Percentiles rank a stretch among this genome's conserved stretches.
Conservation (phyloP, 352 stramenopile species). For the Phytopythium helicoides region DNA sequence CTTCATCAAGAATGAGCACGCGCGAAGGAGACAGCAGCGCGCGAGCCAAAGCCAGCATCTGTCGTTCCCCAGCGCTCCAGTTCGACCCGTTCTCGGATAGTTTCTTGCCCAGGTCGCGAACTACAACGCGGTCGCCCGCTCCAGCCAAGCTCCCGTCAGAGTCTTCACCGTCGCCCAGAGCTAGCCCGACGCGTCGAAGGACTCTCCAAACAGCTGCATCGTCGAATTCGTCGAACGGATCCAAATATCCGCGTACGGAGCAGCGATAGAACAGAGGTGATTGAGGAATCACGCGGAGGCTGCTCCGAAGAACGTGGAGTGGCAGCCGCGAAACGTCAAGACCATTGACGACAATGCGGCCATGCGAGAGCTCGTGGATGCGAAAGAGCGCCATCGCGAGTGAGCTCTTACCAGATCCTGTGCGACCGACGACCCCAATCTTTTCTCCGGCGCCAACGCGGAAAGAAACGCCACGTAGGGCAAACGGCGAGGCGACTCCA, state of each 20-base stretch:
- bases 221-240: slow-evolving; percentile 63
- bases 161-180: slow-evolving; percentile 86
- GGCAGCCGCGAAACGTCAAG: slow-evolving; percentile 69
- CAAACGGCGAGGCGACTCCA: slow-evolving; percentile 34
- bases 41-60: slow-evolving; percentile 74
- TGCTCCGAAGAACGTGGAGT: slow-evolving; percentile 70
- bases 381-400: slow-evolving; percentile 70
- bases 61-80: slow-evolving; percentile 70
- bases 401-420: slow-evolving; percentile 69
- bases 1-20: slow-evolving; percentile 92
- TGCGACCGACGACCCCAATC: slow-evolving; percentile 90
- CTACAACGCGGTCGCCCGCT: too few species aligned
- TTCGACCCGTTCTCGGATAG: slow-evolving; percentile 60
- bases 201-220: slow-evolving; percentile 7
- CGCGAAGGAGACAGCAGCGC: slow-evolving; percentile 87
- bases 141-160: too few species aligned
- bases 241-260: slow-evolving; percentile 87
- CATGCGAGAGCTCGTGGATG: slow-evolving; percentile 77
- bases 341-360: slow-evolving; percentile 86
- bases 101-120: slow-evolving; percentile 37
- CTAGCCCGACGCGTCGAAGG: slow-evolving; percentile 42
- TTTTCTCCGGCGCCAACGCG: slow-evolving; percentile 60
- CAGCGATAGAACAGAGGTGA: slow-evolving; percentile 90
- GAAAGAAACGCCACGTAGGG: slow-evolving; percentile 56
- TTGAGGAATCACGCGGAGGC: slow-evolving; percentile 92